A percentile compares a stretch with the other conserved stretches of the same genome.
These are phyloP conservation scores for Persicaria maculosa DNA, from an alignment of 148 eudicot genomes.

Conservation along the genomic window DNA sequence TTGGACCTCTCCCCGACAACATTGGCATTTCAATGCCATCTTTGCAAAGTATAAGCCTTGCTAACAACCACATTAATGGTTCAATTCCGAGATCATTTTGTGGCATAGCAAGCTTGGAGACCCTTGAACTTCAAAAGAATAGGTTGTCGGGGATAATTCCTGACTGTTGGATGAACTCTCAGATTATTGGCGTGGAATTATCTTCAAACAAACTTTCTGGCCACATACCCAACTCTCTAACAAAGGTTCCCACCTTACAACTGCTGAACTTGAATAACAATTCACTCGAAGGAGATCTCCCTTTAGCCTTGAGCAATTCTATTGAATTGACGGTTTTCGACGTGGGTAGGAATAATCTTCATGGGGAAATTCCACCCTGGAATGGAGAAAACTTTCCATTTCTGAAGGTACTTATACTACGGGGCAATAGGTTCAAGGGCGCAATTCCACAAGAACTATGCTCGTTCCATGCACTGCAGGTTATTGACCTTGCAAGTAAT, in stretches of 20 bases:
- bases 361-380: not conserved
- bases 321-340: conserved; percentile 17
- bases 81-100: too few species aligned
- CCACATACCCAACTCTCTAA: too few species aligned
- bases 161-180: conserved; percentile 8
- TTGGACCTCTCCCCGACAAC: too few species aligned
- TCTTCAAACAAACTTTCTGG: too few species aligned
- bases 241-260: too few species aligned
- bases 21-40: too few species aligned
- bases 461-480: conserved; percentile 17
- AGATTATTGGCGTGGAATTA: not conserved
- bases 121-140: conserved; percentile 2
- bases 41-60: too few species aligned
- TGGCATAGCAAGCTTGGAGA: too few species aligned
- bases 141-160: conserved; percentile 21
- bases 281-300: conserved; percentile 18
- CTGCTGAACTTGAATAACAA: conserved; percentile 4
- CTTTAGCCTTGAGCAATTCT: not conserved
- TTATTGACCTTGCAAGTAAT: conserved; percentile 10
- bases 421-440: conserved; percentile 13
- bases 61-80: too few species aligned
- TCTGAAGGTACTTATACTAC: not conserved
- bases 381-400: not conserved
- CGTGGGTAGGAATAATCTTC: conserved; percentile 29
- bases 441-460: conserved; percentile 26